Conservation (phyloP, 2,329 filamentous ascomycete species). For the Beauveria varroae region DNA sequence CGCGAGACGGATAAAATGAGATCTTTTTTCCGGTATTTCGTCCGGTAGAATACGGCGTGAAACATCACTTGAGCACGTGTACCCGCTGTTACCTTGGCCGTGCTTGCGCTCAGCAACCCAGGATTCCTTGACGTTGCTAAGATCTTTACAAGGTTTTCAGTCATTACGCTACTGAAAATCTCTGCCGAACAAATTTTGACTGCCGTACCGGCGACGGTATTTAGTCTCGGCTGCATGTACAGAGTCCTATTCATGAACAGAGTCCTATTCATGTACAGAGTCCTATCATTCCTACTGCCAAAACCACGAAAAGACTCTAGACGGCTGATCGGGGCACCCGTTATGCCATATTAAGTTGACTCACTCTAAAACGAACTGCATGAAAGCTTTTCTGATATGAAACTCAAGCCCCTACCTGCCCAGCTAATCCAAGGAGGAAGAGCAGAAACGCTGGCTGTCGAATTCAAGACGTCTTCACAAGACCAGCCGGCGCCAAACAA, state of each 20-base stretch:
- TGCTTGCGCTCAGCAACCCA: not conserved
- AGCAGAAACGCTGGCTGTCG: not conserved
- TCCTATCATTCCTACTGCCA: slow-evolving; percentile 15
- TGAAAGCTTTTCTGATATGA: not conserved
- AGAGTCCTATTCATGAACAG: slow-evolving; percentile 16
- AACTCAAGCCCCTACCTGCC: not conserved
- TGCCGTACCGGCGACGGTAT: slow-evolving; percentile 13
- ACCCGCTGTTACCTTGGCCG: slow-evolving; percentile 11
- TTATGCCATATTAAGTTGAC: too few relatives aligned
- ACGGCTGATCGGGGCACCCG: not conserved
- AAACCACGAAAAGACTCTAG: slow-evolving; percentile 1
- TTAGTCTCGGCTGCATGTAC: slow-evolving; percentile 15
- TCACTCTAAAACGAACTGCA: too few relatives aligned
- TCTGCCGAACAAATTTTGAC: slow-evolving; percentile 14
- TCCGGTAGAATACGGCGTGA: slow-evolving; percentile 15
- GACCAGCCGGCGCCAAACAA: not conserved
- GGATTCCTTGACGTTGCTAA: slow-evolving; percentile 8
- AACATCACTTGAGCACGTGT: slow-evolving; percentile 16
- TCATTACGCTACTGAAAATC: slow-evolving; percentile 16
- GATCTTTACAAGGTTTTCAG: slow-evolving; percentile 18
- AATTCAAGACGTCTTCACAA: not conserved
- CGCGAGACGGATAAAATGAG: slow-evolving; percentile 18
- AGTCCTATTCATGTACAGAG: slow-evolving; percentile 16
- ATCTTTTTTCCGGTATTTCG: slow-evolving; percentile 12
- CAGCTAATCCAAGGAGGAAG: not conserved